A percentile compares a stretch with the other conserved stretches of the same genome.
Conservation (phyloP, 1,284 basidiomycete species). For the Cryptococcus jaspeensis region DNA sequence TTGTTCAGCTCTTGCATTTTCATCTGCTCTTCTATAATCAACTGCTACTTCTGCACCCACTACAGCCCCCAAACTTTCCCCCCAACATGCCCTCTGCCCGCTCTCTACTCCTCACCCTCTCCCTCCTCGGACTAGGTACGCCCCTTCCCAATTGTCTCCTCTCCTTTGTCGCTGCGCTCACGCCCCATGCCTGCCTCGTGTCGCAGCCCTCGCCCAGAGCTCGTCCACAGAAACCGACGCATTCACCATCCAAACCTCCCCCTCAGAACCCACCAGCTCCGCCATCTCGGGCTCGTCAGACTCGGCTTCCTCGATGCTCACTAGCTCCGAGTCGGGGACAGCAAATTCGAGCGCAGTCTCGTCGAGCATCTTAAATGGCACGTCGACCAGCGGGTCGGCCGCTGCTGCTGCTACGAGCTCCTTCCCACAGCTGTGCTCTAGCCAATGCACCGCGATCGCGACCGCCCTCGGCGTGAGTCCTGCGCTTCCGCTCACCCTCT, state of each 20-base stretch:
- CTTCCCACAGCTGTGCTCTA: constrained; percentile 7
- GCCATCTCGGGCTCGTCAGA: neutral
- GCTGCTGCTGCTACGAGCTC: neutral
- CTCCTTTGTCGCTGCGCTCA: no score
- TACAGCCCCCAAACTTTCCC: no score
- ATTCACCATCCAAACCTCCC: constrained; percentile 18
- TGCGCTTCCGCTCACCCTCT: no score
- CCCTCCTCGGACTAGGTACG: no score
- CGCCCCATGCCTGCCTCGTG: no score
- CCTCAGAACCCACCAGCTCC: constrained; percentile 9
- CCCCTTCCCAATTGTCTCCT: no score
- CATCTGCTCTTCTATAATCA: neutral
- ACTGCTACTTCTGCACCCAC: neutral
- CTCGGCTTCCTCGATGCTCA: neutral
- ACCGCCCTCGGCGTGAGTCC: constrained; percentile 9
- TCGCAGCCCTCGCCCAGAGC: constrained; percentile 4
- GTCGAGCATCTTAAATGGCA: neutral
- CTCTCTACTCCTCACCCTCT: no score
- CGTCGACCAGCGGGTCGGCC: neutral
- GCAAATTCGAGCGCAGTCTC: neutral
- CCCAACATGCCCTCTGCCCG: no score
- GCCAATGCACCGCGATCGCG: constrained; percentile 7
- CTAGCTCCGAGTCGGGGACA: neutral
- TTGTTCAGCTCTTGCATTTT: neutral
- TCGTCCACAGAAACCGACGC: neutral